A percentile compares a stretch with the other conserved stretches of the same genome.
These are phyloP conservation scores for Metschnikowia bowlesiae DNA, from an alignment of 805 yeast genomes.

Conservation along the genomic window DNA sequence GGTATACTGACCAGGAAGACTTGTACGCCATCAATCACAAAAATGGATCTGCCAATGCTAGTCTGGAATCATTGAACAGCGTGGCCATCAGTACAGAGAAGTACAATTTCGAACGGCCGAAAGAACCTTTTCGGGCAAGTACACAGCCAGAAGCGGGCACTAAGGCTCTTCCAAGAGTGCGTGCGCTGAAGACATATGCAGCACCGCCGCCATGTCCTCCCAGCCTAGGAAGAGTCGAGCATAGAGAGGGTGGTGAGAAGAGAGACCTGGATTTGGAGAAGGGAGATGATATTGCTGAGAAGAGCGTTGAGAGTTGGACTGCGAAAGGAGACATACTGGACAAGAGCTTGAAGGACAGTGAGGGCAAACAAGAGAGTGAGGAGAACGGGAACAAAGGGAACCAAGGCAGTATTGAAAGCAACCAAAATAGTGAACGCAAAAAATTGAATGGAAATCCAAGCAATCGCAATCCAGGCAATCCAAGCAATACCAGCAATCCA, in stretches of 20 bases:
- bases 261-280: not conserved
- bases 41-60: slow-evolving; percentile 19
- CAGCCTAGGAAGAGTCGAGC: slow-evolving; percentile 8
- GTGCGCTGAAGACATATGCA: not conserved
- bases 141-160: not conserved
- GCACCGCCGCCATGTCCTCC: slow-evolving; percentile 39
- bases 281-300: too few relatives aligned
- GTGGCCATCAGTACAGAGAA: not conserved
- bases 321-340: slow-evolving; percentile 12
- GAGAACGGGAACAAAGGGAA: not conserved
- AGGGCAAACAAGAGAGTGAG: not conserved
- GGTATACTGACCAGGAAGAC: slow-evolving; percentile 48
- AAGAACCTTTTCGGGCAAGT: not conserved
- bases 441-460: too few relatives aligned
- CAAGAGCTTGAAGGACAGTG: slow-evolving; percentile 16
- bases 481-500: too few relatives aligned
- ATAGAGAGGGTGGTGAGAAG: not conserved
- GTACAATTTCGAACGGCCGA: slow-evolving; percentile 6
- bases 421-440: too few relatives aligned
- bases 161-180: not conserved
- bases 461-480: too few relatives aligned
- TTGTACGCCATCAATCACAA: slow-evolving; percentile 22
- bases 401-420: not conserved
- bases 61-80: slow-evolving; percentile 20
- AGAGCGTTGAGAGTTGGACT: too few relatives aligned